Percentiles rank a stretch among this genome's conserved stretches.
Conservation (phyloP, 192 early-diverging fungal genomes). For the Backusella morwellensis region DNA sequence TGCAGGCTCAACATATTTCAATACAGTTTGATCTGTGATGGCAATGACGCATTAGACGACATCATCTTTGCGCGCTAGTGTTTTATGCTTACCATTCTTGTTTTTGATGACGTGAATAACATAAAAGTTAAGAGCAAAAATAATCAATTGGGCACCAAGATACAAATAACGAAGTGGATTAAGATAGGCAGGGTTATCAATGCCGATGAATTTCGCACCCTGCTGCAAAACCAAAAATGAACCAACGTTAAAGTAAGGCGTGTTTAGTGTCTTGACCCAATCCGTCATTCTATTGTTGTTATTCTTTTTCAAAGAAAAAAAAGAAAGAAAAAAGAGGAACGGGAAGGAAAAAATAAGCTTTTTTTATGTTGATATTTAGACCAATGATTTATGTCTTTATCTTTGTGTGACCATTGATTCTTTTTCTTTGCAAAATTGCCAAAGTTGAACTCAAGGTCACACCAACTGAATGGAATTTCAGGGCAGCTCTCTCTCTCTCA, state of each 20-base stretch:
- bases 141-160: conserved; percentile 53
- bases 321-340: not conserved
- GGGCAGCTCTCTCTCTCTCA: not conserved
- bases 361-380: not conserved
- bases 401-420: not conserved
- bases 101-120: conserved; percentile 45
- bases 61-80: not conserved
- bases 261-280: conserved; percentile 9
- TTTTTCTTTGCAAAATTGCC: not conserved
- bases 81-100: conserved; percentile 67
- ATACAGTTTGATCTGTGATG: conserved; percentile 65
- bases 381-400: not conserved
- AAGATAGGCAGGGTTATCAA: conserved; percentile 55
- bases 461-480: not conserved
- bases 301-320: not conserved
- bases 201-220: conserved; percentile 57
- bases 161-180: conserved; percentile 57
- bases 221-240: conserved; percentile 60
- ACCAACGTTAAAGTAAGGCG: conserved; percentile 43
- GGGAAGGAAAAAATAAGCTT: not conserved
- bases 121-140: conserved; percentile 42
- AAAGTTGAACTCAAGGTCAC: not conserved
- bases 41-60: not conserved
- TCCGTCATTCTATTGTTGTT: conserved; percentile 1
- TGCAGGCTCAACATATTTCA: conserved; percentile 79